Conservation (phyloP, 2,329 filamentous ascomycete species). For the Didymella glomerata region DNA sequence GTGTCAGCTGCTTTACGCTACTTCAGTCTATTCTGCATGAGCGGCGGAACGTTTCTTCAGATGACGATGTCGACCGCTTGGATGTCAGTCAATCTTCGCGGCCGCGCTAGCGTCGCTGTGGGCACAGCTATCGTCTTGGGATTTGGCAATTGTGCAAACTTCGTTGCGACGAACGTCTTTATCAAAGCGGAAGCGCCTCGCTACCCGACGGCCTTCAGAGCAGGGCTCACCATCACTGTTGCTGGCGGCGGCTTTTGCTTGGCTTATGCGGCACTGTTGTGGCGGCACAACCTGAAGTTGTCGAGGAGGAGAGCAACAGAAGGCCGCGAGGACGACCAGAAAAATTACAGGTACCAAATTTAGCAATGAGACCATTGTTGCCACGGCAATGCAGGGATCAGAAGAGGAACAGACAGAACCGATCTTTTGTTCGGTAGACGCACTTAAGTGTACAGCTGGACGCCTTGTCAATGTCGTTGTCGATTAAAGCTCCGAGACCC, state of each 20-base stretch:
- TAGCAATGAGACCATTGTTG: slow-evolving; percentile 6
- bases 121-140: slow-evolving; percentile 36
- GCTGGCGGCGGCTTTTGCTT: slow-evolving; percentile 32
- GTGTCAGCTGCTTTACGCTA: slow-evolving; percentile 63
- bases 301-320: slow-evolving; percentile 37
- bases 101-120: slow-evolving; percentile 34
- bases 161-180: slow-evolving; percentile 59
- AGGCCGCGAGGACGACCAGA: slow-evolving; percentile 35
- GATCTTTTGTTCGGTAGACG: background rate
- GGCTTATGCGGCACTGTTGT: slow-evolving; percentile 56
- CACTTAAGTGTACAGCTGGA: background rate
- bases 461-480: background rate
- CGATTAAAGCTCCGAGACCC: background rate
- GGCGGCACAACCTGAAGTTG: slow-evolving; percentile 60
- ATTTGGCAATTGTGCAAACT: slow-evolving; percentile 64
- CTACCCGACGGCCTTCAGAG: slow-evolving; percentile 42
- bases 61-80: slow-evolving; percentile 61
- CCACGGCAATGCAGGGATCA: background rate
- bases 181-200: slow-evolving; percentile 37
- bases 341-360: slow-evolving; percentile 39
- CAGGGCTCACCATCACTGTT: slow-evolving; percentile 47
- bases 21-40: slow-evolving; percentile 44
- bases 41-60: slow-evolving; percentile 59
- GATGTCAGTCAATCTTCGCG: slow-evolving; percentile 62
- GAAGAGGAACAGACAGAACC: no score